Evolutionary conservation across 148 eudicot species (phyloP).

Genomic region (Nepenthes mirabilis): DNA sequence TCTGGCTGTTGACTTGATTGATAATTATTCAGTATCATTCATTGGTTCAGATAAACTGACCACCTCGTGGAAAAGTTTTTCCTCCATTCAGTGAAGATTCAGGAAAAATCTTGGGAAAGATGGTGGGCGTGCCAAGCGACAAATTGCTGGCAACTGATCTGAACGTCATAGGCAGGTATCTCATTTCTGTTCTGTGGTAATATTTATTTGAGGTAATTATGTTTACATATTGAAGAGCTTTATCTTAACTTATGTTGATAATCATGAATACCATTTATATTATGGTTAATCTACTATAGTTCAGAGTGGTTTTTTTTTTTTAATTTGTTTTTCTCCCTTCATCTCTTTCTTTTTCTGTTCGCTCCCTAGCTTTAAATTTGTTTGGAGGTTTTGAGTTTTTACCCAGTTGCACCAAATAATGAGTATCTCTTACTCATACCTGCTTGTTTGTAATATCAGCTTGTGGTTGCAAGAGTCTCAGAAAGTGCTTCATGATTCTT

Average conservation of each 20-base stretch:
- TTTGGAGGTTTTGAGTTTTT: too few relatives aligned
- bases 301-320: too few relatives aligned
- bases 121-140: constrained; percentile 17
- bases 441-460: too few relatives aligned
- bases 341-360: too few relatives aligned
- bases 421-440: too few relatives aligned
- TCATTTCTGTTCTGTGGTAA: constrained; percentile 19
- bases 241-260: background rate
- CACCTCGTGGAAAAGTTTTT: constrained; percentile 7
- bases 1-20: background rate
- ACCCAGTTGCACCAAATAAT: too few relatives aligned
- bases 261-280: too few relatives aligned
- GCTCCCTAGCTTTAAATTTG: too few relatives aligned
- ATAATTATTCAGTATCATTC: constrained; percentile 8
- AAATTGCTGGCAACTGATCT: constrained; percentile 11
- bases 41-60: constrained; percentile 14
- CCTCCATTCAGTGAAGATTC: constrained; percentile 5
- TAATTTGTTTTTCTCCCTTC: too few relatives aligned
- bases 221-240: background rate
- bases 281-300: too few relatives aligned
- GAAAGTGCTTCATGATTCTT: too few relatives aligned
- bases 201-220: constrained; percentile 3
- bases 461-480: too few relatives aligned
- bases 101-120: constrained; percentile 17
- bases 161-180: constrained; percentile 36